phyloP scores from a whole-genome alignment of 306 rosid species.

The Adenanthera pavonina region DNA sequence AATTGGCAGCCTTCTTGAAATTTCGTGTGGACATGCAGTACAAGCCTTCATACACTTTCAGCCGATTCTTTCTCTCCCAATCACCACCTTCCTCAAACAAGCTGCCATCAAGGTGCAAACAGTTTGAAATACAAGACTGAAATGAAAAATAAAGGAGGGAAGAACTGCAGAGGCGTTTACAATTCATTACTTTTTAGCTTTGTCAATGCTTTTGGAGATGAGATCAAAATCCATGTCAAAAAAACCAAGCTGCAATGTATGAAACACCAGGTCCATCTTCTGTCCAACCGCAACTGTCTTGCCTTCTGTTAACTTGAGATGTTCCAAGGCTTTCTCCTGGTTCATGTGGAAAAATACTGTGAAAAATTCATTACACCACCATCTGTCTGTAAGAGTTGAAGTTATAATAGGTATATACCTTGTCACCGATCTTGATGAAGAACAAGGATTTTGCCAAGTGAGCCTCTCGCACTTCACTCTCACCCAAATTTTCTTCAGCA shows the following conservation, averaged over 20 bases:
- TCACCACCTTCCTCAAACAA: slow-evolving; percentile 99
- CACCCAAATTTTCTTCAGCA: slow-evolving; percentile 96
- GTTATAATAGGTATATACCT: slow-evolving; percentile 55
- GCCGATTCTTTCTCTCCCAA: slow-evolving; percentile 96
- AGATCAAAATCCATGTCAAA: slow-evolving; percentile 98
- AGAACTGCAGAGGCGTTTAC: background rate
- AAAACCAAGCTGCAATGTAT: slow-evolving; percentile 90
- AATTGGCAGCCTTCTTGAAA: slow-evolving; percentile 84
- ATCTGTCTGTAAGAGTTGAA: slow-evolving; percentile 14
- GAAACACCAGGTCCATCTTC: slow-evolving; percentile 94
- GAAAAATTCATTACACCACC: slow-evolving; percentile 27
- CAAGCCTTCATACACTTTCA: slow-evolving; percentile 96
- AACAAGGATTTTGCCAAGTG: slow-evolving; percentile 91
- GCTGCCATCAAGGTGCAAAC: slow-evolving; percentile 52
- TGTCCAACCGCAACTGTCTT: slow-evolving; percentile 97
- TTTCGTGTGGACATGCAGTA: slow-evolving; percentile 91
- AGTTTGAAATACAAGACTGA: slow-evolving; percentile 38
- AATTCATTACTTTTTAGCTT: slow-evolving; percentile 71
- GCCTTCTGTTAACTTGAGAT: slow-evolving; percentile 90
- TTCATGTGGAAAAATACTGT: slow-evolving; percentile 29
- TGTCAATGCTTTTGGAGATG: slow-evolving; percentile 92
- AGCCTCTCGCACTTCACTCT: slow-evolving; percentile 99
- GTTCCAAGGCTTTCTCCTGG: slow-evolving; percentile 92
- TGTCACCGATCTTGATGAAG: slow-evolving; percentile 88
- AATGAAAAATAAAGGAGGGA: slow-evolving; percentile 19